A percentile compares a stretch with the other conserved stretches of the same genome.
Evolutionary conservation across 345 rosid species (phyloP).

Genomic region (Turritis glabra): DNA sequence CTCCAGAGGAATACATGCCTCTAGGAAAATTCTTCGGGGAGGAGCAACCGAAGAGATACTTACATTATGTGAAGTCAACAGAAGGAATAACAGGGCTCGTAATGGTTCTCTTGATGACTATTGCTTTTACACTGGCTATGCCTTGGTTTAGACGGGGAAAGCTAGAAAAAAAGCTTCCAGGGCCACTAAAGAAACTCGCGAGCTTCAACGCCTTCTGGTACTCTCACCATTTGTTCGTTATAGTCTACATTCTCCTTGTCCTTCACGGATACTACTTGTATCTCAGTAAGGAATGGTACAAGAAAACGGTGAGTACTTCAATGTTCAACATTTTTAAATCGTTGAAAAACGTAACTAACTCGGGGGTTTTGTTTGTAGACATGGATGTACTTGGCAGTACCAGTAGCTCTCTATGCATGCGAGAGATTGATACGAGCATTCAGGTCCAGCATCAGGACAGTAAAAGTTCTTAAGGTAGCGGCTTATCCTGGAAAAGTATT

Average conservation of each 20-base stretch:
- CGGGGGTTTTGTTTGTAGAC: constrained; percentile 43
- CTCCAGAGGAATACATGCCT: constrained; percentile 48
- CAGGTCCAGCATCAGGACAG: constrained; percentile 65
- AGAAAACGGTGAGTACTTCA: constrained; percentile 56
- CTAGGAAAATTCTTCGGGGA: constrained; percentile 56
- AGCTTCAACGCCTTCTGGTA: constrained; percentile 86
- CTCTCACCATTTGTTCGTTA: constrained; percentile 65
- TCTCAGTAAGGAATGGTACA: constrained; percentile 59
- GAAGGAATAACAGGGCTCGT: constrained; percentile 68
- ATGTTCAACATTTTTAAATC: not conserved
- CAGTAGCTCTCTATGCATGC: constrained; percentile 48
- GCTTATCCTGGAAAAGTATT: constrained; percentile 77
- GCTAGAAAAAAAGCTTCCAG: constrained; percentile 44
- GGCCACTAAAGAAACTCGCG: constrained; percentile 56
- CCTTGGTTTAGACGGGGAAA: constrained; percentile 66
- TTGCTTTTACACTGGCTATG: constrained; percentile 67
- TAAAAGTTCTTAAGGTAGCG: constrained; percentile 52
- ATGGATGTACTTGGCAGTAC: constrained; percentile 73
- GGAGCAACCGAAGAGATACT: constrained; percentile 53
- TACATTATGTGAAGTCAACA: constrained; percentile 53
- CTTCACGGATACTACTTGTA: constrained; percentile 60
- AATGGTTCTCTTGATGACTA: constrained; percentile 69
- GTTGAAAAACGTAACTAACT: not conserved
- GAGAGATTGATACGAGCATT: constrained; percentile 62
- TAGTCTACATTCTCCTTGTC: constrained; percentile 63